Base-by-base conservation (phyloP, 1,139 yeast species). In the Arxiozyma telluris region DNA sequence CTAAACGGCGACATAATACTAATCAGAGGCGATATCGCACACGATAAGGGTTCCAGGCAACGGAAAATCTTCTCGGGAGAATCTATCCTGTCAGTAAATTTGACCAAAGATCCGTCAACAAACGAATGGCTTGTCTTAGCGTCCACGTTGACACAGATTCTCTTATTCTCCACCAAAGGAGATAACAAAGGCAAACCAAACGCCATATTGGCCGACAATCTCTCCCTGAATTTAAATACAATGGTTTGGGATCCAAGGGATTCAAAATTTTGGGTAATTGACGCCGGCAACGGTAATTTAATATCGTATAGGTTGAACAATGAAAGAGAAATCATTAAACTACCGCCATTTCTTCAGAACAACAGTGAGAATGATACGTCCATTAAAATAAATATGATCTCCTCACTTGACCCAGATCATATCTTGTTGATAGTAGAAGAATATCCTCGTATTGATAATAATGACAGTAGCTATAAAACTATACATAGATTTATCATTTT, bases 41-140 rank as follows among this genome's bases (percentile, higher is more conserved):
- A 93, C 60, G 99, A 94, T 64, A 72, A 96, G 56, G 98, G 98
- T 0, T 82, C 96, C 4, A 80, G 93, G 59, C 98, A 91, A 64
- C 73, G 98, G 41, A 69, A 85, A 0, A 82, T 91, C 0, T 88
- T 82, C 64, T 87, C 85, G 58, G 71, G 67, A 53, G 94, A 88
- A 52, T 96, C 98, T 0, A 78, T 94, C 27, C 91, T 98, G 0
- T 87, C 90, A 0, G 71, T 93, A 1, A 62, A 71, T 22, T 57
- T 71, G 27, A 61, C 59, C 41, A 51, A 57, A 15, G 61, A 61
- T 21, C 58, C 64, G 6, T 55, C 59, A 1, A 15, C 27, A 22
- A 22, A 34, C 5, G 49, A 46, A 17, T 46, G 21, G 23, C 20
- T 38, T 11, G 6, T 46, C 7, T 63, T 63, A 50, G 67, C 64